phyloP scores from a whole-genome alignment of 345 rosid genomes.

The Combretum micranthum region DNA sequence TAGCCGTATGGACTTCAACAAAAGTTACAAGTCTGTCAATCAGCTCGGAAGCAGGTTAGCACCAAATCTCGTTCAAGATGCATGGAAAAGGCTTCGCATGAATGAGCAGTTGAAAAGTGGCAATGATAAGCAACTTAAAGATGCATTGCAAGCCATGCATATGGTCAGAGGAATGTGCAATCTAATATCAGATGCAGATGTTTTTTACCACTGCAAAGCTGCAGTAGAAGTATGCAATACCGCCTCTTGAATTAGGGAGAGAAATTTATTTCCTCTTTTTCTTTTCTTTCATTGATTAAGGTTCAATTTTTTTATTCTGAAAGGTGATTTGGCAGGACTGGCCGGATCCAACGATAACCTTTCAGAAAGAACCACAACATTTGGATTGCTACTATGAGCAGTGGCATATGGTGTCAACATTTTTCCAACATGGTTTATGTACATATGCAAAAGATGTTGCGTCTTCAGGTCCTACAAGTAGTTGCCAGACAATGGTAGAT shows the following conservation, averaged over 20 bases:
- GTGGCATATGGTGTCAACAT: slow-evolving; percentile 43
- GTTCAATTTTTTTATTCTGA: slow-evolving; percentile 6
- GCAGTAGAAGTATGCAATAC: slow-evolving; percentile 29
- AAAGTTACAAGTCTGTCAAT: slow-evolving; percentile 21
- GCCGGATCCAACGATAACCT: slow-evolving; percentile 27
- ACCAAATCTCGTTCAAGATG: slow-evolving; percentile 41
- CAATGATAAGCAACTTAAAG: slow-evolving; percentile 43
- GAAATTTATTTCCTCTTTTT: slow-evolving; percentile 2
- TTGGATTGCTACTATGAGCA: slow-evolving; percentile 41
- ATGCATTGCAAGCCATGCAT: slow-evolving; percentile 37
- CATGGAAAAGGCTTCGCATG: slow-evolving; percentile 58
- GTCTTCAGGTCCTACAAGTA: slow-evolving; percentile 22
- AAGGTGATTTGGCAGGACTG: slow-evolving; percentile 39
- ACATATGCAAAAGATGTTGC: slow-evolving; percentile 41
- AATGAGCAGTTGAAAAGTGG: slow-evolving; percentile 35
- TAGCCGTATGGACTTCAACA: slow-evolving; percentile 64
- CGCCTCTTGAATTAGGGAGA: neutral
- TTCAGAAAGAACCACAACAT: slow-evolving; percentile 35
- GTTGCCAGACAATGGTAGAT: slow-evolving; percentile 16
- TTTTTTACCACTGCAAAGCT: slow-evolving; percentile 36
- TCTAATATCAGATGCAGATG: slow-evolving; percentile 70
- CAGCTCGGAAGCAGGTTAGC: slow-evolving; percentile 15
- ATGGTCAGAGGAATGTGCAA: slow-evolving; percentile 50
- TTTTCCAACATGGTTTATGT: slow-evolving; percentile 56
- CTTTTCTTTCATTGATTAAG: slow-evolving; percentile 4